These are phyloP conservation scores for Ustilago crameri DNA, from an alignment of 1,284 basidiomycete species.

Conservation along the genomic window DNA sequence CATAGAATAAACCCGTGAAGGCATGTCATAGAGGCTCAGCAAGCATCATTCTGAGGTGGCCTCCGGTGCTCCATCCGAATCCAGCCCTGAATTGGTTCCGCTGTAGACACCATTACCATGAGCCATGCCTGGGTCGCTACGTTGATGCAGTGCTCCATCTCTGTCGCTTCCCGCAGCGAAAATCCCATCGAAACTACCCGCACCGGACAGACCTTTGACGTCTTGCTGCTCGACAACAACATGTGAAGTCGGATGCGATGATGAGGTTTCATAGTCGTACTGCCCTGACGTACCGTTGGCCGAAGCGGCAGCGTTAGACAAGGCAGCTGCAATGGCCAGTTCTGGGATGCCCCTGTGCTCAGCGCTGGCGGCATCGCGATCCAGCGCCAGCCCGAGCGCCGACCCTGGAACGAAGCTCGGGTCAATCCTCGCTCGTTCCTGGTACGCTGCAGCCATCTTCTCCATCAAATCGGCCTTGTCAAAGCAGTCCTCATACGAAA, in stretches of 20 bases:
- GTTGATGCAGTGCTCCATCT: not conserved
- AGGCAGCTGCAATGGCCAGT: constrained; percentile 40
- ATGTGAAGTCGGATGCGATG: not conserved
- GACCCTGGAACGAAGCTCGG: constrained; percentile 38
- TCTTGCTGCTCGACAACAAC: not conserved
- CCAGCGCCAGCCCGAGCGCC: constrained; percentile 35
- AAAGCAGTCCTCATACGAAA: constrained; percentile 78
- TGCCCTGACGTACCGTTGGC: not conserved
- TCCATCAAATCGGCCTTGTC: constrained; percentile 76
- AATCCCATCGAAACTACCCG: constrained; percentile 19
- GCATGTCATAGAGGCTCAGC: too few relatives aligned
- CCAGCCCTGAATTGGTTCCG: constrained; percentile 3
- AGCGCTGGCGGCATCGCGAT: constrained; percentile 14
- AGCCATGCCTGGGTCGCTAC: constrained; percentile 1
- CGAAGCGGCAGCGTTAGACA: constrained; percentile 35
- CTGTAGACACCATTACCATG: not conserved
- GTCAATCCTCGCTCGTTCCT: constrained; percentile 31
- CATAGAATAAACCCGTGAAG: too few relatives aligned
- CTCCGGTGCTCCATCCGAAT: not conserved
- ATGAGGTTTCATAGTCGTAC: not conserved
- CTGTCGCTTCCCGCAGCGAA: constrained; percentile 11
- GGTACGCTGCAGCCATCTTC: constrained; percentile 32
- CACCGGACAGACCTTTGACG: constrained; percentile 7
- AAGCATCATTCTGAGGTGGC: not conserved
- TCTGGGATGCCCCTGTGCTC: constrained; percentile 36